Conservation (phyloP, 768 basidiomycete species). For the Termitomyces heimii region DNA sequence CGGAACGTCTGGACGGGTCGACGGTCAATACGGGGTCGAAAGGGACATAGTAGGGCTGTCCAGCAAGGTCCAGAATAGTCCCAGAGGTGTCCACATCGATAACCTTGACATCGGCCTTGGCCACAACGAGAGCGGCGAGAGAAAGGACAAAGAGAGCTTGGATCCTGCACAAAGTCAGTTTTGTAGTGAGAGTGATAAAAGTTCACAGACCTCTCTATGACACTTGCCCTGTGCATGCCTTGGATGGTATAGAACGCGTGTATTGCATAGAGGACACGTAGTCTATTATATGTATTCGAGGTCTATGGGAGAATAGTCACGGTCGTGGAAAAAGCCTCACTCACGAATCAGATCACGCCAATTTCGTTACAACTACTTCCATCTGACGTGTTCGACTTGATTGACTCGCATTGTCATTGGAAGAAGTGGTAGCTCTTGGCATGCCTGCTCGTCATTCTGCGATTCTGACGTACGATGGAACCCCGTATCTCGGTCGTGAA, state of each 20-base stretch:
- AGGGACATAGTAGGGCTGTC: slow-evolving; percentile 17
- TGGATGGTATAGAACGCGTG: not conserved
- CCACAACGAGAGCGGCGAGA: slow-evolving; percentile 2
- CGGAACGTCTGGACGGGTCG: slow-evolving; percentile 1
- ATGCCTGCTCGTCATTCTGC: not conserved
- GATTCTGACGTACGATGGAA: not conserved
- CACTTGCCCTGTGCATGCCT: not conserved
- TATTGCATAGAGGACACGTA: not conserved
- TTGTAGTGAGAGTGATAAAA: not conserved
- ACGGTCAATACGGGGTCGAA: slow-evolving; percentile 9
- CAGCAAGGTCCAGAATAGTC: slow-evolving; percentile 9
- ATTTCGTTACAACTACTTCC: not conserved
- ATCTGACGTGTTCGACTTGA: not conserved
- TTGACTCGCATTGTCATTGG: not conserved
- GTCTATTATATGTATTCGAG: not conserved
- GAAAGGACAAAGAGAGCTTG: slow-evolving; percentile 1
- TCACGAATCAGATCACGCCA: not conserved
- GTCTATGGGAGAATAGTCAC: not conserved
- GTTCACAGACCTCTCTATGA: not conserved
- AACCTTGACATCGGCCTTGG: slow-evolving; percentile 4
- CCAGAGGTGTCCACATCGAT: slow-evolving; percentile 7
- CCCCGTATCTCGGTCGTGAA: not conserved
- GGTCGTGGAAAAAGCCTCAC: not conserved
- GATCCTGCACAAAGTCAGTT: slow-evolving; percentile 2
- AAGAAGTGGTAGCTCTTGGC: not conserved